Conservation (phyloP, 495 filamentous ascomycete species). For the Lepraria neglecta region DNA sequence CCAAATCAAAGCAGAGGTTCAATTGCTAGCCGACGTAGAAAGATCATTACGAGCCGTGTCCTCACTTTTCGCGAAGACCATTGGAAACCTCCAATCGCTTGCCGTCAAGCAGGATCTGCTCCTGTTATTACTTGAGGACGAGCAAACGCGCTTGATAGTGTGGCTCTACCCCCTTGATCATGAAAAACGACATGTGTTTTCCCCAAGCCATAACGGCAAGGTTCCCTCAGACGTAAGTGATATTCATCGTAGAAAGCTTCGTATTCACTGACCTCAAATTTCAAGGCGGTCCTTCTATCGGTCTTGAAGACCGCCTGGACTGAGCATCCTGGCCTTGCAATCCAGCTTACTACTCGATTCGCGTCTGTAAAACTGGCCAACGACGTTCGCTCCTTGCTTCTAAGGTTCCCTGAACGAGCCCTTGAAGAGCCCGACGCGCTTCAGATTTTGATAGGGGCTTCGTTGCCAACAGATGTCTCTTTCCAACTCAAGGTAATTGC, state of each 20-base stretch:
- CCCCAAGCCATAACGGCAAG: constrained; percentile 36
- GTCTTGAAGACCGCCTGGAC: constrained; percentile 77
- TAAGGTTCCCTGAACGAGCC: constrained; percentile 77
- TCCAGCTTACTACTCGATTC: constrained; percentile 75
- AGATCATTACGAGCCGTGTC: constrained; percentile 52
- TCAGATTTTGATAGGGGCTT: constrained; percentile 68
- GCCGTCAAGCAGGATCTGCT: constrained; percentile 76
- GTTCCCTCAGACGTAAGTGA: constrained; percentile 45
- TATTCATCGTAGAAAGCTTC: neutral
- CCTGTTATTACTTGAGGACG: constrained; percentile 71
- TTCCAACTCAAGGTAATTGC: constrained; percentile 57
- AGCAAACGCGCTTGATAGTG: constrained; percentile 73
- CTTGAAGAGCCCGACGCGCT: constrained; percentile 72
- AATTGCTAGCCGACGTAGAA: constrained; percentile 70
- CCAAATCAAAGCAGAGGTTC: constrained; percentile 87
- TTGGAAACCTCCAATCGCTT: constrained; percentile 55
- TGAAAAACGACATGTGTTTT: constrained; percentile 50
- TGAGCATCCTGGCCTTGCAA: constrained; percentile 72
- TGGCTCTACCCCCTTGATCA: constrained; percentile 85
- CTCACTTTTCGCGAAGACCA: constrained; percentile 48
- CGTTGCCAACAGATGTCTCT: constrained; percentile 69
- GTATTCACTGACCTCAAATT: neutral
- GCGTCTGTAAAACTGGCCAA: constrained; percentile 61
- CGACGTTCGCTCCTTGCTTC: constrained; percentile 70
- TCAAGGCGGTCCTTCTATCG: constrained; percentile 39